phyloP scores from a whole-genome alignment of 345 rosid species.

The Theobroma cacao region DNA sequence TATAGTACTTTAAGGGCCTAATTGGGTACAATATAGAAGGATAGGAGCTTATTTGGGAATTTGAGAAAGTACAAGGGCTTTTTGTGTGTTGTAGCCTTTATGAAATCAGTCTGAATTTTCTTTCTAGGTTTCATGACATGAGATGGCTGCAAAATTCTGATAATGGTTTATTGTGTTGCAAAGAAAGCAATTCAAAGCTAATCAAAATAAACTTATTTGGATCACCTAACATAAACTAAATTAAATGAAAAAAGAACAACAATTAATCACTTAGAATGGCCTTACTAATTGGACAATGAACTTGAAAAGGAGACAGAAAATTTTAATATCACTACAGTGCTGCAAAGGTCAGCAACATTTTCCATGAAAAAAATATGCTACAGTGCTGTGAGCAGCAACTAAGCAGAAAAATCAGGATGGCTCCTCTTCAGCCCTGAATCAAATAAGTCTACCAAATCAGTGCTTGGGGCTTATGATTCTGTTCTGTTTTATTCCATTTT shows the following conservation, averaged over 20 bases:
- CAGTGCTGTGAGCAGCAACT: neutral
- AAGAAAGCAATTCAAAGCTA: neutral
- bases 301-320: neutral
- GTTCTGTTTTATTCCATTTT: neutral
- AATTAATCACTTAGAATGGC: neutral
- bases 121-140: neutral
- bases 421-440: neutral
- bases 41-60: neutral
- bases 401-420: neutral
- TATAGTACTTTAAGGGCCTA: neutral
- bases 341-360: neutral
- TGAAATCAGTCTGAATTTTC: neutral
- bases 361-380: neutral
- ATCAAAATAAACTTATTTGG: neutral
- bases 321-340: neutral
- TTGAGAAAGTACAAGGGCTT: neutral
- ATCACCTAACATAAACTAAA: neutral
- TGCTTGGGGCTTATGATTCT: conserved; percentile 1
- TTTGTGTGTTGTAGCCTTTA: neutral
- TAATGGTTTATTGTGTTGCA: neutral
- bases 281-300: neutral
- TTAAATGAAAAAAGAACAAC: neutral
- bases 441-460: neutral
- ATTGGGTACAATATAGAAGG: neutral
- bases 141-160: neutral